These are phyloP conservation scores for Trichoderma hamatum DNA, from an alignment of 2,329 filamentous ascomycete species.

Conservation along the genomic window DNA sequence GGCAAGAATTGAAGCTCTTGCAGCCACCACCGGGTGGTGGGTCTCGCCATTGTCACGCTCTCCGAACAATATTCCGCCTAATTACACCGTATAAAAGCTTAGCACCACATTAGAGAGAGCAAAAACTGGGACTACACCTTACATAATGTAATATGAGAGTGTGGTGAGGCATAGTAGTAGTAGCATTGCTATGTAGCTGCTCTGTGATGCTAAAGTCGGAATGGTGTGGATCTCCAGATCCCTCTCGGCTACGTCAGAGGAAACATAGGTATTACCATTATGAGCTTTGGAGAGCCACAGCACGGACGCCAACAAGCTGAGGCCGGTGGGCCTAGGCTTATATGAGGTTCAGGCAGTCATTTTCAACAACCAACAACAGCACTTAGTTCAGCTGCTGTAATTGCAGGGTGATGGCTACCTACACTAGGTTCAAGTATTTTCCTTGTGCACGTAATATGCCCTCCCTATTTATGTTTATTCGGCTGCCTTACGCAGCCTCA, in stretches of 20 bases:
- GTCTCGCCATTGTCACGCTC: neutral
- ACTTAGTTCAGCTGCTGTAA: neutral
- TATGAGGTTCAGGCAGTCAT: neutral
- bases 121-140: neutral
- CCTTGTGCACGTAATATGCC: neutral
- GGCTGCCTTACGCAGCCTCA: conserved; percentile 17
- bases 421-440: neutral
- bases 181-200: neutral
- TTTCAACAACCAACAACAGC: neutral
- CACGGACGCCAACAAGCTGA: neutral
- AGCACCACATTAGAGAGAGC: neutral
- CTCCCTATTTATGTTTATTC: neutral
- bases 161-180: neutral
- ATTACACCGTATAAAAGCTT: neutral
- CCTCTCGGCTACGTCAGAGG: neutral
- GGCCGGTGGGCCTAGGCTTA: neutral
- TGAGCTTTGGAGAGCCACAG: neutral
- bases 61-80: neutral
- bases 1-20: neutral
- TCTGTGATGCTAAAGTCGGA: neutral
- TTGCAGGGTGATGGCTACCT: neutral
- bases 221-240: neutral
- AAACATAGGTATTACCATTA: neutral
- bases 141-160: neutral
- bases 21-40: neutral